phyloP scores from a whole-genome alignment of 2,329 filamentous ascomycete genomes.

The Calonectria pseudoreteaudii region DNA sequence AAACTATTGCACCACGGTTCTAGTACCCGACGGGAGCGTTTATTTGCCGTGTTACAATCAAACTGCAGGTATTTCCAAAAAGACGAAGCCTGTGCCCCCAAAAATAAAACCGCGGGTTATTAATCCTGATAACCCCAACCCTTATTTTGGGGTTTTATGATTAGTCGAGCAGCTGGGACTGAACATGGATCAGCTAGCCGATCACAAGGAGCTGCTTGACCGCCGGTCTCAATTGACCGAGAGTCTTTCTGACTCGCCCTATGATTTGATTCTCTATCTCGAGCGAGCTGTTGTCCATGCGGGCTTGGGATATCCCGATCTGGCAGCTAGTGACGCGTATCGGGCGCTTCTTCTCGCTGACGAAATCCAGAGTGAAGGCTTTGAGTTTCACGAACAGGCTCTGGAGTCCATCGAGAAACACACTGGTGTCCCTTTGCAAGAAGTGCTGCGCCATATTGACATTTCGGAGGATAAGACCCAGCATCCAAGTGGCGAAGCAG shows the following conservation, averaged over 20 bases:
- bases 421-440: conserved; percentile 51
- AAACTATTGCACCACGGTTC: background rate
- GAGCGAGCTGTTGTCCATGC: conserved; percentile 79
- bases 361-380: conserved; percentile 80
- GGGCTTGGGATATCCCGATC: conserved; percentile 85
- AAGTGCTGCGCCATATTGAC: conserved; percentile 59
- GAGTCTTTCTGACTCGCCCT: conserved; percentile 62
- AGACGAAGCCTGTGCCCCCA: background rate
- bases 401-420: conserved; percentile 60
- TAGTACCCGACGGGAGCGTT: background rate
- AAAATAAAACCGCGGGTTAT: conserved; percentile 2
- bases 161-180: background rate
- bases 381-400: conserved; percentile 83
- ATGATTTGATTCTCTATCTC: conserved; percentile 74
- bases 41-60: background rate
- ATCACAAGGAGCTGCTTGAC: conserved; percentile 60
- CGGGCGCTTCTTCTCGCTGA: conserved; percentile 89
- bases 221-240: conserved; percentile 70
- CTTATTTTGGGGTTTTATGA: background rate
- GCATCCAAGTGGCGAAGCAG: conserved; percentile 47
- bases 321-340: conserved; percentile 91
- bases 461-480: conserved; percentile 51
- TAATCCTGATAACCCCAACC: conserved; percentile 3
- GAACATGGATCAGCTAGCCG: conserved; percentile 50
- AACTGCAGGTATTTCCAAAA: background rate